These are phyloP conservation scores for Kwoniella bestiolae DNA, from an alignment of 768 basidiomycete genomes.

Conservation along the genomic window DNA sequence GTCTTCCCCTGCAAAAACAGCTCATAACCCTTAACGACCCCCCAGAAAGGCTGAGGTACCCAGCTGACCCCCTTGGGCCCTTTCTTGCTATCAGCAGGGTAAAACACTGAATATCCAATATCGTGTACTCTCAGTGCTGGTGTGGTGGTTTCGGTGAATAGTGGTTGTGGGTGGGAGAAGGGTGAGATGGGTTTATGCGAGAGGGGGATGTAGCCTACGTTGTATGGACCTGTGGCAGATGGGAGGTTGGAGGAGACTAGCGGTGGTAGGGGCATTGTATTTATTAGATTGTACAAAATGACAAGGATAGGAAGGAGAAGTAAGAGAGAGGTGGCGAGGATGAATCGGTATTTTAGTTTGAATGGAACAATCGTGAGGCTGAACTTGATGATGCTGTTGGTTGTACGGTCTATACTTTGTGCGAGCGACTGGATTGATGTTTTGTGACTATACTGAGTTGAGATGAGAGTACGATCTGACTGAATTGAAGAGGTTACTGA, in stretches of 20 bases:
- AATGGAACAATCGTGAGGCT: neutral
- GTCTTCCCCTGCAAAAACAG: constrained; percentile 30
- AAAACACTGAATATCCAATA: constrained; percentile 42
- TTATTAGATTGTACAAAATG: neutral
- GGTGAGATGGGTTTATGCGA: constrained; percentile 20
- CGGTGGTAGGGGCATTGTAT: constrained; percentile 30
- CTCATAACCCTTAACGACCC: constrained; percentile 41
- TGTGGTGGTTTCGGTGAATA: neutral
- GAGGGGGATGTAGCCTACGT: constrained; percentile 37
- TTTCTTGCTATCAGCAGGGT: constrained; percentile 23
- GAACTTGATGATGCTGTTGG: too few species aligned
- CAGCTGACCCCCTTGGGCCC: constrained; percentile 28
- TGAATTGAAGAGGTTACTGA: too few species aligned
- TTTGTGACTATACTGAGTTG: too few species aligned
- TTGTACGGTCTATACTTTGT: too few species aligned
- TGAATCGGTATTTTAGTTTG: neutral
- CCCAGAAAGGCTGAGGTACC: constrained; percentile 37
- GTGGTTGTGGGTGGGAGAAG: constrained; percentile 25
- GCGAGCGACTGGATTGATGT: too few species aligned
- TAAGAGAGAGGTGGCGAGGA: neutral
- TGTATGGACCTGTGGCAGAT: constrained; percentile 28
- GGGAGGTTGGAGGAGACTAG: constrained; percentile 35
- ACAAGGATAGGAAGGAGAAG: neutral
- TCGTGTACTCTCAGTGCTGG: constrained; percentile 28
- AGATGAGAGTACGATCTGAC: too few species aligned